A percentile compares a stretch with the other conserved stretches of the same genome.
phyloP scores from a whole-genome alignment of 306 rosid genomes.

The Prunus persica region Prunus_persica_NCBIv2 NC_034010.1:29658001-29658500 shows the following conservation, averaged over 20 bases:
- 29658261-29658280: neutral
- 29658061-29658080: neutral
- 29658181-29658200: neutral
- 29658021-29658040: neutral
- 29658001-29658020: neutral
- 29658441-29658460: no score
- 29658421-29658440: no score
- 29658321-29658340: neutral
- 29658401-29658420: no score
- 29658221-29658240: neutral
- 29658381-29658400: no score
- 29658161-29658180: neutral
- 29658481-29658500: no score
- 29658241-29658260: constrained; percentile 3
- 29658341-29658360: neutral
- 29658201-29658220: constrained; percentile 4
- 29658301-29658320: neutral
- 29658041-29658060: neutral
- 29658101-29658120: neutral
- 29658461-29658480: no score
- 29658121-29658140: neutral
- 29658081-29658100: constrained; percentile 40
- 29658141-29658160: neutral
- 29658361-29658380: neutral
- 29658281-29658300: no score